Conservation (phyloP, 2,329 filamentous ascomycete species). For the Phaeosphaeriaceae sp. region DNA sequence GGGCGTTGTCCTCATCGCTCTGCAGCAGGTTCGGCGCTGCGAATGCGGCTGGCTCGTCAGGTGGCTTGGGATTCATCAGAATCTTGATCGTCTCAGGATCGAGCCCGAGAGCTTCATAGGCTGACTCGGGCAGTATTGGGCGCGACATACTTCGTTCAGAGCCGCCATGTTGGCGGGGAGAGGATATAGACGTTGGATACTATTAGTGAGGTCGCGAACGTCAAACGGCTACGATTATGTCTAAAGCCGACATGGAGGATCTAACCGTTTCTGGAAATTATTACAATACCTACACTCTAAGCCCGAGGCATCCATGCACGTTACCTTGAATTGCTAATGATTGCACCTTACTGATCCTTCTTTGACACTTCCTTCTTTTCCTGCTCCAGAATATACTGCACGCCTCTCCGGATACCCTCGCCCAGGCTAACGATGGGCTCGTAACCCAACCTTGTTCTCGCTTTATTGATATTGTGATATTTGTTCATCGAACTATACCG, state of each 20-base stretch:
- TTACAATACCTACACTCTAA: no score
- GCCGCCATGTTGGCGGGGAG: constrained; percentile 33
- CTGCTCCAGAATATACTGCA: constrained; percentile 49
- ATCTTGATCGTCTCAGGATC: constrained; percentile 37
- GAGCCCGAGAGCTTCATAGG: constrained; percentile 44
- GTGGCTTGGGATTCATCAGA: constrained; percentile 42
- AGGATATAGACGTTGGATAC: constrained; percentile 1
- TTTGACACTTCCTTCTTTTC: constrained; percentile 40
- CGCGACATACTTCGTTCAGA: constrained; percentile 39
- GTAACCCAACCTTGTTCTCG: constrained; percentile 73
- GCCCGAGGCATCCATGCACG: neutral
- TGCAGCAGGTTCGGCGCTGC: constrained; percentile 43
- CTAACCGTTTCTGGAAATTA: neutral
- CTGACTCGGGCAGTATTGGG: constrained; percentile 43
- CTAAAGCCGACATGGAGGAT: constrained; percentile 1
- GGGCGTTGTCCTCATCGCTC: constrained; percentile 26
- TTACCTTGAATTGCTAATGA: neutral
- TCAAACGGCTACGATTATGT: constrained; percentile 3
- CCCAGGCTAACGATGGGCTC: constrained; percentile 69
- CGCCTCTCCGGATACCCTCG: constrained; percentile 63
- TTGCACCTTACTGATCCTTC: constrained; percentile 39
- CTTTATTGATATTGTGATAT: constrained; percentile 80
- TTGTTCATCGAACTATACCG: constrained; percentile 75
- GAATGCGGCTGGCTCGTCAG: constrained; percentile 19
- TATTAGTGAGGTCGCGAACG: constrained; percentile 2